Base-by-base conservation (phyloP, 257 asterid species). In the Solanum pinnatisectum region DNA sequence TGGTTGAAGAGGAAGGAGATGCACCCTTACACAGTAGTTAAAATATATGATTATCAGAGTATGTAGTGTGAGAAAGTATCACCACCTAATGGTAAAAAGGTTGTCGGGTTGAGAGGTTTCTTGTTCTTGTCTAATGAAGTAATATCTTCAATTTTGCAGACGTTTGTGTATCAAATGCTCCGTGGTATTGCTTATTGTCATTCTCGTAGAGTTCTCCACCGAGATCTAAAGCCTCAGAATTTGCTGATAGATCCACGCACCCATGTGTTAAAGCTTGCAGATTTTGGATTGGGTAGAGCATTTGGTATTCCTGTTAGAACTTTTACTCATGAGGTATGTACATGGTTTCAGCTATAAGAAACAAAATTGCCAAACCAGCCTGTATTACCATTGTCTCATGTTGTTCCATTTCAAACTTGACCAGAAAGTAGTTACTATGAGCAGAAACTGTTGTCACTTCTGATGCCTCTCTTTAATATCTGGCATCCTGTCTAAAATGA, bases 281-380 rank as follows among this genome's bases (percentile, higher is more conserved):
- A 96, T 92, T 96, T 96, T 91, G 99, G 98, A 83, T 92, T 96
- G 95, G 99, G 98, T 84, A 92, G 99, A 91, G 99, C 99, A 84
- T 96, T 94, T 91, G 98, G 99, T 84, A 96, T 96, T 87, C 99
- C 99, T 77, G 98, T 96, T 91, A 94, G 98, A 94, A 94, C 98
- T 84, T 96, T 94, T 87, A 96, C 98, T 18, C 99, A 95, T 87
- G 98, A 96, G 98, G 99, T 96, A 89, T 36, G n/a, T 42, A 40
- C 65, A 25, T 25, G 63, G 37, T 15, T 40, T 44, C 84, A 78
- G 65, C 39, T 78, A 39, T 78, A 25, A 25, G 84, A 78, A 42
- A 44, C 37, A 42, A 40, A 76, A 25, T 78, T 23, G 0, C 84
- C 25, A 27, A 44, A 78, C 25, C 60, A 78, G 65, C 65, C 9